Evolutionary conservation across 306 rosid species (phyloP).

Genomic region (Geum urbanum): DNA sequence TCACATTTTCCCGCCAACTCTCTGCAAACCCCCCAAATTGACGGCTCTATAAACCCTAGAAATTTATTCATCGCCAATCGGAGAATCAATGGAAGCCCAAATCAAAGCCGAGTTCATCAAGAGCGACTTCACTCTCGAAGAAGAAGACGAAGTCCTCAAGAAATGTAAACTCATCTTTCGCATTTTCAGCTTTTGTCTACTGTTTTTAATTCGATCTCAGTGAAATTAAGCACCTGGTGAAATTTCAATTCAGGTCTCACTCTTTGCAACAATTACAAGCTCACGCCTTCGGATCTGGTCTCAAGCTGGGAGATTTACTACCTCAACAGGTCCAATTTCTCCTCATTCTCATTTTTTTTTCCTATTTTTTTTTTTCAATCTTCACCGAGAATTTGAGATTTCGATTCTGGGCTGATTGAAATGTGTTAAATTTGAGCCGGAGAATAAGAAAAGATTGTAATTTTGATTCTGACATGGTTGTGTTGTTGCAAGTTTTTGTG

Average conservation of each 20-base stretch:
- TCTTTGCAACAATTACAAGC: constrained; percentile 65
- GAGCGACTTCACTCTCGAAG: constrained; percentile 50
- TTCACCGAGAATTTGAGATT: neutral
- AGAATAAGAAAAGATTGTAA: neutral
- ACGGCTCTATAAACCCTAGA: constrained; percentile 49
- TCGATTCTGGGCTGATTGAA: neutral
- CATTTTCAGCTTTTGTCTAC: neutral
- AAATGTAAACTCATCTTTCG: constrained; percentile 50
- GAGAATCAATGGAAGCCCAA: constrained; percentile 58
- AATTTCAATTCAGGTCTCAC: constrained; percentile 45
- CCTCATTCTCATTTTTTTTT: neutral
- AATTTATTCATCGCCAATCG: too few species aligned
- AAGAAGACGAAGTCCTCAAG: constrained; percentile 63
- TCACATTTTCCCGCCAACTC: constrained; percentile 59
- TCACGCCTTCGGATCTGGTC: constrained; percentile 71
- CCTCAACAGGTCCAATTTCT: constrained; percentile 65
- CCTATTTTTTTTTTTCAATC: neutral
- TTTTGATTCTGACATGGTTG: neutral
- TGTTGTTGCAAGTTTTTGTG: neutral
- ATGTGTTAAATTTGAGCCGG: neutral
- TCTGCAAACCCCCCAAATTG: constrained; percentile 17
- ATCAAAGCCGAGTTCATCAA: constrained; percentile 59
- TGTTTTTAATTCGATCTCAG: neutral
- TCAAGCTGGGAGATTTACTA: constrained; percentile 89
- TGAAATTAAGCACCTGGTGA: neutral